A percentile compares a stretch with the other conserved stretches of the same genome.
Evolutionary conservation across 441 rosid genomes (phyloP).

Genomic region (Heliophila coronopifolia): DNA sequence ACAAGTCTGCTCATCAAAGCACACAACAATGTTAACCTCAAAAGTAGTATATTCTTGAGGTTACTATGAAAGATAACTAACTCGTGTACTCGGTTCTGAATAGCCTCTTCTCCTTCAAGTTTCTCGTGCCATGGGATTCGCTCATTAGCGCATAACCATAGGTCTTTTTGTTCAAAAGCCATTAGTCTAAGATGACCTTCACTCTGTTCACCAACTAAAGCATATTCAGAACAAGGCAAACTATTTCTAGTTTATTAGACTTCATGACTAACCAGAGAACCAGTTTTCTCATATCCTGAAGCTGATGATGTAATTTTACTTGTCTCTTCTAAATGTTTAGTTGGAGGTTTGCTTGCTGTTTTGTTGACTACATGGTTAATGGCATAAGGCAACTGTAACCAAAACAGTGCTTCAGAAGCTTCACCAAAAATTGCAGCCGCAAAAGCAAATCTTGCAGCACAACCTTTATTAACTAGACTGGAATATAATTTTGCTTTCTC

Average conservation of each 20-base stretch:
- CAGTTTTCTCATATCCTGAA: constrained; percentile 30
- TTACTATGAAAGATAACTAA: constrained; percentile 35
- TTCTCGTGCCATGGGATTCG: constrained; percentile 89
- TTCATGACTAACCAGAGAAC: constrained; percentile 41
- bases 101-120: constrained; percentile 79
- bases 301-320: constrained; percentile 42
- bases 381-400: constrained; percentile 84
- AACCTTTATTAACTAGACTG: constrained; percentile 64
- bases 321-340: constrained; percentile 39
- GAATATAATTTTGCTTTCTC: constrained; percentile 75
- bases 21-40: background rate
- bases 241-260: background rate
- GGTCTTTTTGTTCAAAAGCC: constrained; percentile 80
- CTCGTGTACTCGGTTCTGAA: constrained; percentile 87
- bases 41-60: background rate
- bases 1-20: constrained; percentile 49
- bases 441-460: constrained; percentile 70
- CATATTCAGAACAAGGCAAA: background rate
- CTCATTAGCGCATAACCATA: constrained; percentile 71
- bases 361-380: constrained; percentile 56
- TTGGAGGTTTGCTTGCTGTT: constrained; percentile 41
- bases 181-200: constrained; percentile 56
- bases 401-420: constrained; percentile 73
- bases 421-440: constrained; percentile 90
- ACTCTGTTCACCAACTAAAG: constrained; percentile 38